Base-by-base conservation (phyloP, 805 yeast genomes). In the Saccharomycopsis selenospora region DNA sequence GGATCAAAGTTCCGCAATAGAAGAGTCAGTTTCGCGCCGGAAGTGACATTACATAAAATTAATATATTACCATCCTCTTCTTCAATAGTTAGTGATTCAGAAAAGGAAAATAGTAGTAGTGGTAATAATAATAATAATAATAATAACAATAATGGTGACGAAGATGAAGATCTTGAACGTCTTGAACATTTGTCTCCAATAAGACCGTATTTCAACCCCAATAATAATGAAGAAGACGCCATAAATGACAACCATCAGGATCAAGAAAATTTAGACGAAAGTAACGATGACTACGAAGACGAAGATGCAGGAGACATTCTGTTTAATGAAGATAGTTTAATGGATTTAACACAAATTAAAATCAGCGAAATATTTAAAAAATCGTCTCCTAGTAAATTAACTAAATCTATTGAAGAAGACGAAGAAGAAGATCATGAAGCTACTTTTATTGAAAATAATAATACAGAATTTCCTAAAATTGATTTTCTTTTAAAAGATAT, bases 11-110 rank as follows among this genome's bases (percentile, higher is more conserved):
- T 38, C 11, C 54, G 62, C 29, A 63, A 65, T 30, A 64, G 87
- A 46, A 62, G 88, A n/a, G 88, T 82, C 3, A 77, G 84, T 20
- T 82, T 82, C 66, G 86, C 87, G 1, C 80, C 81, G 1, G 82
- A 77, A 50, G 82, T 77, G 0, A 77, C 80, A 5, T 66, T 79
- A 27, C 82, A 77, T 56, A 72, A 75, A 57, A 66, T 68, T 49
- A 75, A 57, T 27, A 55, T 61, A 10, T 40, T 56, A 11, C 62
- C 65, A 13, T 33, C 3, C 49, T 57, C 3, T 50, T 55, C 44
- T 5, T 22, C 26, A 17, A 13, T 25, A n/a, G 7, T 26, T 23
- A 13, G 20, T 22, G 24, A 5, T 7, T 43, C 46, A 10, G 26
- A 23, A 3, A 23, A 38, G 3, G 13, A 36, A 6, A 8, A 7